Conservation (phyloP, 495 filamentous ascomycete species). For the Hypoxylon intermedium region DNA sequence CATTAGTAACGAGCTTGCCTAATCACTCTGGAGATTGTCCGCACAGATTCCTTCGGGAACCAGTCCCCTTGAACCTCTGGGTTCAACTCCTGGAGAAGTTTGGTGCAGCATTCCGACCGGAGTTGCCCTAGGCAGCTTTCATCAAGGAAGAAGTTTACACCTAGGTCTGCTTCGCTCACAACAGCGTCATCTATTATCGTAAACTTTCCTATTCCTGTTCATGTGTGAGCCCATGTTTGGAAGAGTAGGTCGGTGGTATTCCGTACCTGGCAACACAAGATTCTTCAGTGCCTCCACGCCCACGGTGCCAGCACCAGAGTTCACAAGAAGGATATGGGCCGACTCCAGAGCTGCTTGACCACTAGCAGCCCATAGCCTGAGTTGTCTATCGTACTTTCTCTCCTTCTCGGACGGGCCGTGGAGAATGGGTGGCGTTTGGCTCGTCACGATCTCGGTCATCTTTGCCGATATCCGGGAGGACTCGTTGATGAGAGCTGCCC, state of each 20-base stretch:
- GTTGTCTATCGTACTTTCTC: constrained; percentile 93
- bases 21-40: constrained; percentile 32
- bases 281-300: constrained; percentile 97
- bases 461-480: constrained; percentile 23
- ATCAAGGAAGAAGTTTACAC: constrained; percentile 96
- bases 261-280: constrained; percentile 79
- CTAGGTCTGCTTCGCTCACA: constrained; percentile 83
- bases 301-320: constrained; percentile 79
- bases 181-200: constrained; percentile 83
- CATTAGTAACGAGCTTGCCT: constrained; percentile 27
- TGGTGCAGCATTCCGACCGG: constrained; percentile 79
- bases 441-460: constrained; percentile 57
- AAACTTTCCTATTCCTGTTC: constrained; percentile 84
- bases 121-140: constrained; percentile 76
- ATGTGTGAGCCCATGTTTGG: constrained; percentile 22
- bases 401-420: constrained; percentile 81
- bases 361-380: constrained; percentile 92
- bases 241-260: background rate
- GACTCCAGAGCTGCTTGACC: constrained; percentile 91
- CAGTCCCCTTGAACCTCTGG: constrained; percentile 86
- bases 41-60: constrained; percentile 54
- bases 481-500: constrained; percentile 15
- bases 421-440: constrained; percentile 60
- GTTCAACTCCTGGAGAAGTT: constrained; percentile 85
- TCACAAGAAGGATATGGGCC: constrained; percentile 85